Conservation (phyloP, 2,329 filamentous ascomycete species). For the Thielaviopsis populi region DNA sequence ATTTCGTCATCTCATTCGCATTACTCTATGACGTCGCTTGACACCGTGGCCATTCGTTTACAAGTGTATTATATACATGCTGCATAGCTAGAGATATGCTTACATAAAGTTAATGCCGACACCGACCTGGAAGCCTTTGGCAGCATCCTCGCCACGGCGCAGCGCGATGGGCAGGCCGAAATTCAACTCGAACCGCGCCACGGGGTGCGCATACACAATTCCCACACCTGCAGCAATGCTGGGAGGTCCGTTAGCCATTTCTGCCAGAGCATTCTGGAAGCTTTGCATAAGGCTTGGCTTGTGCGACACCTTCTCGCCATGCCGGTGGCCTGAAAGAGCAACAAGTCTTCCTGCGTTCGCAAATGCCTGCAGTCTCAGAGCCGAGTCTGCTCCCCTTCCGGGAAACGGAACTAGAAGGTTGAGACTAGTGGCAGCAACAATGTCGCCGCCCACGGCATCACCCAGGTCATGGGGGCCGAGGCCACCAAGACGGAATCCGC, state of each 20-base stretch:
- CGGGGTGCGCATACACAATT: conserved; percentile 85
- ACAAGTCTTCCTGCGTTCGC: conserved; percentile 79
- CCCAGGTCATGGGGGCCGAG: conserved; percentile 74
- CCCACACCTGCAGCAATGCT: conserved; percentile 79
- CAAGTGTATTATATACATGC: not conserved
- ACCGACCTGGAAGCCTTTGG: conserved; percentile 89
- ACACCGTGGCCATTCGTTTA: not conserved
- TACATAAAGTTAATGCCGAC: conserved; percentile 93
- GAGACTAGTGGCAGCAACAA: conserved; percentile 79
- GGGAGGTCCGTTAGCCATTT: conserved; percentile 61
- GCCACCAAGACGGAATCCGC: conserved; percentile 80
- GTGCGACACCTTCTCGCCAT: conserved; percentile 26
- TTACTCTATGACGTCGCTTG: not conserved
- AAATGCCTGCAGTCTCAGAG: conserved; percentile 77
- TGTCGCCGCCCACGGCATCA: conserved; percentile 79
- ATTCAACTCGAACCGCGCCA: conserved; percentile 89
- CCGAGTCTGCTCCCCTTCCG: conserved; percentile 63
- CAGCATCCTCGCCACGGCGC: conserved; percentile 67
- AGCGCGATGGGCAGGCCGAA: conserved; percentile 77
- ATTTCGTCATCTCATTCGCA: not conserved
- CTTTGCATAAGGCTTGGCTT: conserved; percentile 33
- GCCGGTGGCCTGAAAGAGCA: conserved; percentile 46
- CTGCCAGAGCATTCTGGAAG: conserved; percentile 47
- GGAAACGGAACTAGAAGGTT: conserved; percentile 78
- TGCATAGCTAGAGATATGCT: not conserved